A percentile compares a stretch with the other conserved stretches of the same genome.
Conservation (phyloP, 169 alveolate species). For the Toxoplasma gondii region DNA sequence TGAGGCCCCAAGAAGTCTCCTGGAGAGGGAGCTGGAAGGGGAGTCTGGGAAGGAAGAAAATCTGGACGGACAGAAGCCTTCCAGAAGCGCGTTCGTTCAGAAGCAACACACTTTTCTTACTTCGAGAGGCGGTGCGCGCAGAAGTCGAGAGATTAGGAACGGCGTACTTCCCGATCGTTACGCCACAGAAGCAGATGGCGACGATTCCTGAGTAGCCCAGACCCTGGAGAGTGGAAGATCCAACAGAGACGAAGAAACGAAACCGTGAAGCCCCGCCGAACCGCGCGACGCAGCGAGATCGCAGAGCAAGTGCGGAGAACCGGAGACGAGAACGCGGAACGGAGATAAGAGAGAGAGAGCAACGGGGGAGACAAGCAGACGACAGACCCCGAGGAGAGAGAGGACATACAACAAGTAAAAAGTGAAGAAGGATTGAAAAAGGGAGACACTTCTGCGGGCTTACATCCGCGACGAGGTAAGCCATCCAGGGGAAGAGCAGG, state of each 20-base stretch:
- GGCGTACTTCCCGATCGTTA: constrained; percentile 68
- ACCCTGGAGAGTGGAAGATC: constrained; percentile 1
- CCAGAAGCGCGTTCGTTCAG: too few relatives aligned
- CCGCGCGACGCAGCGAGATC: background rate
- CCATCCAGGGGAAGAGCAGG: constrained; percentile 69
- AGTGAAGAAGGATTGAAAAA: background rate
- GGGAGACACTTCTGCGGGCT: background rate
- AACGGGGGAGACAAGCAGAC: too few relatives aligned
- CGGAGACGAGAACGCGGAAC: background rate
- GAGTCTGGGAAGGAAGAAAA: too few relatives aligned
- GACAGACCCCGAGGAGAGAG: too few relatives aligned
- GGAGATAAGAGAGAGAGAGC: too few relatives aligned
- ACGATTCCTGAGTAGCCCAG: constrained; percentile 66
- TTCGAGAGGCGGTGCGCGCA: constrained; percentile 46
- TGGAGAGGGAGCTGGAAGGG: too few relatives aligned
- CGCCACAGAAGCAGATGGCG: constrained; percentile 72
- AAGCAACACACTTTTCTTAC: constrained; percentile 12
- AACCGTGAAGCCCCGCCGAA: background rate
- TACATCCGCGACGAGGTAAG: constrained; percentile 69
- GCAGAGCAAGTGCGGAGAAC: background rate
- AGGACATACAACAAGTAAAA: too few relatives aligned
- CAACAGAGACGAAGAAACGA: background rate
- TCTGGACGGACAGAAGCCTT: too few relatives aligned
- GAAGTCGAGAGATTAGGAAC: constrained; percentile 54
- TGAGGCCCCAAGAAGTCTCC: too few relatives aligned